Evolutionary conservation across 768 basidiomycete species (phyloP), one percentile per base, ranked within the genome.

Genomic region (Sarcodon aspratus): DNA sequence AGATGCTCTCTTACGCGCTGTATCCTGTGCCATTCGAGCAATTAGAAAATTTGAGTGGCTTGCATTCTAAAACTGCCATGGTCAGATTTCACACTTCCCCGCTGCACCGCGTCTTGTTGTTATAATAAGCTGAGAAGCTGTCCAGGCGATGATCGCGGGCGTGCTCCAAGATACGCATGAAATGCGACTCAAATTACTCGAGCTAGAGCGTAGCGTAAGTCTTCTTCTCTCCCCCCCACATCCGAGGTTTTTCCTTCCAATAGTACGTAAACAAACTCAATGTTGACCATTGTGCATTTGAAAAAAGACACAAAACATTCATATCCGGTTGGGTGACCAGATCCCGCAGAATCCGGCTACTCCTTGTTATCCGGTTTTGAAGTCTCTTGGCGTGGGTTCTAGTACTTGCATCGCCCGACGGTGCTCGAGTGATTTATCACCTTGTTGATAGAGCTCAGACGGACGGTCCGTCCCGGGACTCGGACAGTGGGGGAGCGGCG

Each of bases 51-150:
- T 82, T 79, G 60, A 78, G 71, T 45, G 84, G 84, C 6, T 68
- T 86, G n/a, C 84, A 86, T 57, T 78, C 75, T 18, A 87, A 80
- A 62, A 85, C 82, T 0, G 82, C 81, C 46, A 86, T 85, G 73
- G 85, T 83, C 49, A 42, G 57, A 27, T 36, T 27, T 53, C 18
- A 13, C 35, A 17, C 18, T 44, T 27, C 15, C 18, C 37, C 10
- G 17, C 35, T 31, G n/a, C 36, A 36, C 18, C 32, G 32, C 10
- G 17, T 32, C 45, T 50, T 33, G 35, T 50, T 21, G 45, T 43
- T 33, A 11, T 27, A 7, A 52, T 3, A n/a, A 38, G 21, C 21
- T 27, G 21, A 27, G 21, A 27, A 27, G 21, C 2, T 27, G 15
- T 21, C 45, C 48, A 87, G 85, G 83, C 82, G 54, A 85, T 84